Percentiles rank a stretch among this genome's conserved stretches.
Evolutionary conservation across 805 yeast species (phyloP).

Genomic region (Pichia paraexigua): DNA sequence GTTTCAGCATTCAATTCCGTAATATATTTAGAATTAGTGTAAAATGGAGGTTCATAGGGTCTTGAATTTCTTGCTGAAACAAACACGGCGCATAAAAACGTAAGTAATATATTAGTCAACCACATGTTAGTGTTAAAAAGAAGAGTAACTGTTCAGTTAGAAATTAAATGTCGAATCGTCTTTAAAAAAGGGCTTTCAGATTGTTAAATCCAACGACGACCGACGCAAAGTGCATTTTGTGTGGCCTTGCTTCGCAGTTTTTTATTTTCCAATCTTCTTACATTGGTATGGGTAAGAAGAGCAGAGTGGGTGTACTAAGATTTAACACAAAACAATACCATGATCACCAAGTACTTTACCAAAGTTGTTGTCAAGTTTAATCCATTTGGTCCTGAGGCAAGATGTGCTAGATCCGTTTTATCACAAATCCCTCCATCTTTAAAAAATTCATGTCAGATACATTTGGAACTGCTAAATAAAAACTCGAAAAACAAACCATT

Average conservation of each 20-base stretch:
- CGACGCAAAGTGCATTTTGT: not conserved
- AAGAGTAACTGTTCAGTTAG: not conserved
- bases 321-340: conserved; percentile 21
- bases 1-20: conserved; percentile 27
- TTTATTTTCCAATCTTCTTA: not conserved
- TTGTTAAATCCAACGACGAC: not conserved
- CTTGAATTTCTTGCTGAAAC: not conserved
- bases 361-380: conserved; percentile 69
- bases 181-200: not conserved
- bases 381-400: conserved; percentile 69
- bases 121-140: not conserved
- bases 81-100: not conserved
- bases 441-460: conserved; percentile 53
- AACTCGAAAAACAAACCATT: conserved; percentile 43
- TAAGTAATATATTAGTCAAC: not conserved
- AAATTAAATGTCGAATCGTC: not conserved
- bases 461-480: conserved; percentile 50
- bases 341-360: conserved; percentile 89
- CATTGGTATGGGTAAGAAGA: not conserved
- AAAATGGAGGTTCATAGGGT: conserved; percentile 12
- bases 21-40: conserved; percentile 19
- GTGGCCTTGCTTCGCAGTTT: too few species aligned
- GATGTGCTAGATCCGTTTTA: conserved; percentile 70
- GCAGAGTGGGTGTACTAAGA: too few species aligned
- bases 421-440: conserved; percentile 73